Conservation (phyloP, 345 rosid genomes). For the Physaria fendleri region DNA sequence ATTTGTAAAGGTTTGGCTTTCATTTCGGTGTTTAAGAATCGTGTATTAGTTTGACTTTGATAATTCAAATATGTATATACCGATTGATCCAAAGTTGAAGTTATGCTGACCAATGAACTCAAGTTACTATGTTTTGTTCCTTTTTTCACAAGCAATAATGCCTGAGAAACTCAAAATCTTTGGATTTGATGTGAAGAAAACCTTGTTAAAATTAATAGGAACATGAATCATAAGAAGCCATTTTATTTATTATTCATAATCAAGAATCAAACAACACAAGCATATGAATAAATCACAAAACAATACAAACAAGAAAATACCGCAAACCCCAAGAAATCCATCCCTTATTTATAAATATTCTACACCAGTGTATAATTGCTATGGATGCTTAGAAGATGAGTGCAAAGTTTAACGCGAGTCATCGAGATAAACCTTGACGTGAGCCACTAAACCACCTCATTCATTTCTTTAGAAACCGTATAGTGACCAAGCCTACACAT, state of each 20-base stretch:
- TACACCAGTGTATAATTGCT: conserved; percentile 16
- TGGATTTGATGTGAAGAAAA: conserved; percentile 18
- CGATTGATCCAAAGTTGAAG: neutral
- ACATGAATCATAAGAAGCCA: neutral
- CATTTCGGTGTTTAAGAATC: too few relatives aligned
- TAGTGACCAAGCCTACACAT: conserved; percentile 79
- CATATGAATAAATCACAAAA: conserved; percentile 17
- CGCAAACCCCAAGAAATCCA: conserved; percentile 31
- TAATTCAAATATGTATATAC: too few relatives aligned
- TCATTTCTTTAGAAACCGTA: conserved; percentile 84
- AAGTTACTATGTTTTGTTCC: neutral
- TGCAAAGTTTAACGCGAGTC: conserved; percentile 35
- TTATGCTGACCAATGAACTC: conserved; percentile 2
- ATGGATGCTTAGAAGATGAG: conserved; percentile 9
- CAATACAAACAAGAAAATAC: conserved; percentile 3
- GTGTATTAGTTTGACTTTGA: too few relatives aligned
- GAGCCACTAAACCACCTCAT: conserved; percentile 72
- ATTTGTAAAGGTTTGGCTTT: too few relatives aligned
- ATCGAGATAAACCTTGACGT: conserved; percentile 60
- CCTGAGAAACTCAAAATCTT: conserved; percentile 6
- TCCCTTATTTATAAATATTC: conserved; percentile 5
- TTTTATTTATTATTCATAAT: conserved; percentile 18
- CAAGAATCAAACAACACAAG: conserved; percentile 22
- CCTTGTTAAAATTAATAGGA: neutral
- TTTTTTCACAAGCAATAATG: conserved; percentile 15